A percentile compares a stretch with the other conserved stretches of the same genome.
phyloP scores from a whole-genome alignment of 495 filamentous ascomycete genomes.

The Aspergillus kassunensis region DNA sequence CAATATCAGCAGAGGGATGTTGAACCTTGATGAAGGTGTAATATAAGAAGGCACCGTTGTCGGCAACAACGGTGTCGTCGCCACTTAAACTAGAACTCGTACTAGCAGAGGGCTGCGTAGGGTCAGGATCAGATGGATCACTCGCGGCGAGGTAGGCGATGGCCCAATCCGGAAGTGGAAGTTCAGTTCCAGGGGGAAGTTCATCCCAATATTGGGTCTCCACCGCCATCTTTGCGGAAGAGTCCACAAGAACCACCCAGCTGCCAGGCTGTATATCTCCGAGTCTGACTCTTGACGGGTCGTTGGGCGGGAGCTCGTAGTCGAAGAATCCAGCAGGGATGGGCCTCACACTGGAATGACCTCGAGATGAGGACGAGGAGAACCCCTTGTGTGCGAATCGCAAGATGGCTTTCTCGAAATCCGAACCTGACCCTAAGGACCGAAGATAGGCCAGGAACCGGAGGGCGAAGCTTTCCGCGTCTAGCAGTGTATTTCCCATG shows the following conservation, averaged over 20 bases:
- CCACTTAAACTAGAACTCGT: not conserved
- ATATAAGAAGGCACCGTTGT: constrained; percentile 8
- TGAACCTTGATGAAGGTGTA: constrained; percentile 15
- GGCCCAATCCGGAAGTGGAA: too few relatives aligned
- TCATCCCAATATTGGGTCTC: not conserved
- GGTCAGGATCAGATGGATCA: not conserved
- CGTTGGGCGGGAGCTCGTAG: not conserved
- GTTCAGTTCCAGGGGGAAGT: not conserved
- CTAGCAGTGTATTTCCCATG: constrained; percentile 11
- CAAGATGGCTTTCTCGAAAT: constrained; percentile 18
- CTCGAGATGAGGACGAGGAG: constrained; percentile 7
- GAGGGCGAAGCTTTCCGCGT: constrained; percentile 13
- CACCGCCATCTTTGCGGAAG: not conserved
- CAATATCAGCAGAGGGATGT: too few relatives aligned
- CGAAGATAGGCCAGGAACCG: constrained; percentile 18
- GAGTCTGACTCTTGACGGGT: constrained; percentile 13
- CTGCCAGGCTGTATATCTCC: constrained; percentile 13
- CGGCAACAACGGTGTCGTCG: too few relatives aligned
- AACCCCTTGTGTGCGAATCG: constrained; percentile 13
- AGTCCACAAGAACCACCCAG: constrained; percentile 18
- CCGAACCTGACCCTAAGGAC: constrained; percentile 11
- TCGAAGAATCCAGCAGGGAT: constrained; percentile 15
- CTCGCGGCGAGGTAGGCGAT: not conserved
- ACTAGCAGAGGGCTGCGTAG: not conserved
- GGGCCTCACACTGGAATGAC: constrained; percentile 3